Evolutionary conservation across 352 stramenopile genomes (phyloP).

Genomic region (Phytophthora boehmeriae): DNA sequence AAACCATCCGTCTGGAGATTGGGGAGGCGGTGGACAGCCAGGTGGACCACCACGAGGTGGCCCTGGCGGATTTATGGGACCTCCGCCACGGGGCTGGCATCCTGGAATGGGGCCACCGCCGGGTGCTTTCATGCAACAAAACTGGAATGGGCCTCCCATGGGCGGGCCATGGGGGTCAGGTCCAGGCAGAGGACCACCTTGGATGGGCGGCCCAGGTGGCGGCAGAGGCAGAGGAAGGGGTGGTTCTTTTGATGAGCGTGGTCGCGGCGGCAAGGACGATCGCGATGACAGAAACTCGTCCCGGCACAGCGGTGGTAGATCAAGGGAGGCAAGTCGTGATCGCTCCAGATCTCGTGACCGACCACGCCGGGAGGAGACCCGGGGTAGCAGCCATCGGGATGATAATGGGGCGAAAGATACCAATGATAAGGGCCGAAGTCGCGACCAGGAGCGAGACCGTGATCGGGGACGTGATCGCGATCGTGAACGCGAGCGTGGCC

Average conservation of each 20-base stretch:
- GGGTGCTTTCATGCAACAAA: conserved; percentile 46
- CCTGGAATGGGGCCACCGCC: conserved; percentile 70
- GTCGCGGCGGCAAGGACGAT: conserved; percentile 42
- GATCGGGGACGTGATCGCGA: conserved; percentile 18
- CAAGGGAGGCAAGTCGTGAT: conserved; percentile 58
- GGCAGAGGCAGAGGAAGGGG: conserved; percentile 43
- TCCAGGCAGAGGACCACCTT: conserved; percentile 46
- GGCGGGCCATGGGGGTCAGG: conserved; percentile 50
- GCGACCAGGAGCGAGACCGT: conserved; percentile 18
- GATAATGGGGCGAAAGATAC: conserved; percentile 21
- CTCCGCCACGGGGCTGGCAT: conserved; percentile 68
- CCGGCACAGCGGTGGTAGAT: conserved; percentile 22
- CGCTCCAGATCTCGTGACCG: conserved; percentile 63
- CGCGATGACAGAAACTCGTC: conserved; percentile 32
- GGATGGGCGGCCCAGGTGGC: conserved; percentile 55
- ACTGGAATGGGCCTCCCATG: conserved; percentile 53
- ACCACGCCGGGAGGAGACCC: conserved; percentile 30
- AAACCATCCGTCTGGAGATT: conserved; percentile 24
- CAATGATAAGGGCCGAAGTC: conserved; percentile 22
- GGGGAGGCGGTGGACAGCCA: conserved; percentile 28
- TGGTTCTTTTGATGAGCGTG: conserved; percentile 52
- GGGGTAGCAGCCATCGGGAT: conserved; percentile 29
- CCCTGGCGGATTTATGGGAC: conserved; percentile 56
- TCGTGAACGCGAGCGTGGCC: conserved; percentile 16
- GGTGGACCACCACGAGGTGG: conserved; percentile 27